Base-by-base conservation (phyloP, 2,329 filamentous ascomycete genomes). In the Metarhizium album region DNA sequence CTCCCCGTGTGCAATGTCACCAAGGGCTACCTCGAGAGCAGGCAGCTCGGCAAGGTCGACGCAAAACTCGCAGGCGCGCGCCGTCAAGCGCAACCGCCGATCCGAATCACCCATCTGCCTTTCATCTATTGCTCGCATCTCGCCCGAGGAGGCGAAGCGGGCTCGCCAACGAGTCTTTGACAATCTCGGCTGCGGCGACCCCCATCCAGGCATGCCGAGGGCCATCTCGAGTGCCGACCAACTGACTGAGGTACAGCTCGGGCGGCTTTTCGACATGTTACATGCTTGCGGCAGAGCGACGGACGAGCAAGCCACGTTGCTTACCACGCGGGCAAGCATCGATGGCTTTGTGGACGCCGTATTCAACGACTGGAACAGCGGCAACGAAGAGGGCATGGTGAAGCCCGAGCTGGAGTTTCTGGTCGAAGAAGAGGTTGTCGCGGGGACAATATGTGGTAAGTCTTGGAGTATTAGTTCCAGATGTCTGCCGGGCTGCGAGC, bases 321-420 rank as follows among this genome's bases (percentile, higher is more conserved):
- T 49, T 0, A 57, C 56, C 27, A 66, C 64, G 0, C 54, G 57
- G 11, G 55, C 58, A 18, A 67, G 62, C 6, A 62, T 67, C 48
- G 64, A 67, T 22, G 58, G 60, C 1, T 67, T 66, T 29, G 48
- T 67, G 29, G 59, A 59, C 0, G 64, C 64, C 14, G 52, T 65
- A 0, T 67, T 66, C 51, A 59, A 58, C 5, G 52, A 56, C 2
- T 66, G 64, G 63, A 35, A 51, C 1, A 57, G 59, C 20, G 52
- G 55, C 8, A 38, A 31, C 3, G 14, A 46, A 1, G 52, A 43
- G 0, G 52, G 50, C 1, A 46, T 56, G 2, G n/a, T n/a, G 24
- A 62, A 55, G 45, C 63, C 63, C 0, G 50, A 49, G 14, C 53
- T 65, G 48, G 63, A 67, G 3, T 64, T 66, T 52, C 24, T 59